Evolutionary conservation across 352 stramenopile genomes (phyloP), one percentile per base, ranked within the genome.

Genomic region (Thalassiosira ordinaria): DNA sequence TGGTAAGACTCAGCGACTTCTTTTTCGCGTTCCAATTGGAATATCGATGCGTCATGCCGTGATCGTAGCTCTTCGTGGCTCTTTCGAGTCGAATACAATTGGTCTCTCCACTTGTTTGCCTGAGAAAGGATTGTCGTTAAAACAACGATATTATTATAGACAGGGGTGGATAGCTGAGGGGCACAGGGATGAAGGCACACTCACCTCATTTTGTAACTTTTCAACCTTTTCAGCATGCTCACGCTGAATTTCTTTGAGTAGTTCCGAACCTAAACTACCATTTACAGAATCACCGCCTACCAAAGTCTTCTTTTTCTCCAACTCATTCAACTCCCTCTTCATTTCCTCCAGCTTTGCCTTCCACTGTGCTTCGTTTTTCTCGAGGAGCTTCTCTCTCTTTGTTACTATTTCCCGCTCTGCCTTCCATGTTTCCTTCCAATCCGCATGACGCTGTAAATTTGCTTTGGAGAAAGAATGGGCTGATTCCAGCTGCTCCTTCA

Each of bases 361-460:
- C 66, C 53, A 75, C 1, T 44, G 39, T 0, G 24, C 26, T 26
- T 75, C 66, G 0, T 52, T 46, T 7, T 29, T 55, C 20, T 51
- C 16, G 26, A 74, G 55, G 33, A 66, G 18, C 37, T 56, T 75
- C 31, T 75, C 55, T 49, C 53, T n/a, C 39, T 44, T 60, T 20
- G 44, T 41, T 29, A 75, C n/a, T 2, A n/a, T n/a, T 18, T 74
- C 65, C 27, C 52, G 31, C 22, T 75, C 66, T 52, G 46, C 59
- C 37, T 75, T 75, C 66, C 66, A 75, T 9, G 57, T 16, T 8
- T 57, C 39, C 39, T 63, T 66, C 66, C 66, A 75, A 8, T 75
- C 53, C 11, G 29, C 35, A 61, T 61, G 33, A 13, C 53, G 53
- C 9, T 61, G 37, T n/a, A 56, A 33, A 24, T 56, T 52, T 1